Evolutionary conservation across 345 rosid genomes (phyloP).

Genomic region (Rhizophora apiculata): DNA sequence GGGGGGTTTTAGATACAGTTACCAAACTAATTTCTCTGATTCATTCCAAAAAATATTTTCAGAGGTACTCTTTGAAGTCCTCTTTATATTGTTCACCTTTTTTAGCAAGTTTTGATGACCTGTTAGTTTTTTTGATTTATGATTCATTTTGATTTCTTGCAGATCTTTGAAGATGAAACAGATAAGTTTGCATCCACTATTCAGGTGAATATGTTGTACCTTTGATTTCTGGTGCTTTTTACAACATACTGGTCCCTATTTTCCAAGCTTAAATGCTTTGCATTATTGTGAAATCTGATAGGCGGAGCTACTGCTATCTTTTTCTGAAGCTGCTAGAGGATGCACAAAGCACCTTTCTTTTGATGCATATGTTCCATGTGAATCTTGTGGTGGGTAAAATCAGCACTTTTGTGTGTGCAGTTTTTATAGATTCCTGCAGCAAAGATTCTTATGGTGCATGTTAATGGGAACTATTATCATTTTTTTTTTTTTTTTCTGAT

Average conservation of each 20-base stretch:
- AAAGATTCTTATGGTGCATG: conserved; percentile 2
- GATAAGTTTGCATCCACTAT: conserved; percentile 56
- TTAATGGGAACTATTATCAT: not conserved
- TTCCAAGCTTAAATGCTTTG: conserved; percentile 22
- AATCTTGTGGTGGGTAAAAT: conserved; percentile 67
- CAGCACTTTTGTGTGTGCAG: not conserved
- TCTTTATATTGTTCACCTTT: conserved; percentile 7
- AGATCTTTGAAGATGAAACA: conserved; percentile 71
- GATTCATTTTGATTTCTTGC: conserved; percentile 23
- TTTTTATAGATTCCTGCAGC: conserved; percentile 5
- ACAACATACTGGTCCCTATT: conserved; percentile 14
- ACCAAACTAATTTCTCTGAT: conserved; percentile 65
- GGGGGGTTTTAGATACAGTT: conserved; percentile 50
- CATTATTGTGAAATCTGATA: conserved; percentile 22
- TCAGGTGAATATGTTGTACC: conserved; percentile 46
- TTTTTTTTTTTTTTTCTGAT: not conserved
- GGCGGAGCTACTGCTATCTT: conserved; percentile 72
- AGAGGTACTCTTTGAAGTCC: conserved; percentile 45
- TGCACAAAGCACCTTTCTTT: conserved; percentile 74
- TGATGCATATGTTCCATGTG: conserved; percentile 75
- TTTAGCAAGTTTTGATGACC: conserved; percentile 12
- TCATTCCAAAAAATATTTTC: conserved; percentile 86
- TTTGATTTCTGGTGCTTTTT: conserved; percentile 9
- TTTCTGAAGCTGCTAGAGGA: conserved; percentile 80
- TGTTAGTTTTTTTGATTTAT: conserved; percentile 17